These are phyloP conservation scores for Jamesozyma spencerorum DNA, from an alignment of 805 yeast species.

Conservation along the genomic window DNA sequence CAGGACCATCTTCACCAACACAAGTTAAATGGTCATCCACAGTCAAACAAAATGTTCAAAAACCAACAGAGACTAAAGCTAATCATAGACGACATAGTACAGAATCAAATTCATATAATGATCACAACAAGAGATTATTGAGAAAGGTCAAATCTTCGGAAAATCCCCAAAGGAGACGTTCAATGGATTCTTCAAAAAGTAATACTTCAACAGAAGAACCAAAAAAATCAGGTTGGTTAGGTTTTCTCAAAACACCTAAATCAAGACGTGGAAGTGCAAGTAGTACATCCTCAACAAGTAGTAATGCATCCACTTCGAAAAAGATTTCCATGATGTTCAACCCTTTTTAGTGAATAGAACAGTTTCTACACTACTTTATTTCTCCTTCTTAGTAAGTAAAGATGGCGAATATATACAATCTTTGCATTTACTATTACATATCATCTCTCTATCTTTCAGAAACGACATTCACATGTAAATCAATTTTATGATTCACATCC, in stretches of 20 bases:
- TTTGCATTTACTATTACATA: no score
- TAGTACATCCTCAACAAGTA: neutral
- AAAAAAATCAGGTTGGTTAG: constrained; percentile 10
- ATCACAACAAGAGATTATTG: constrained; percentile 5
- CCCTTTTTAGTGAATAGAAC: no score
- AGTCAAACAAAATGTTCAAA: neutral
- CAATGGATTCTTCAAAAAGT: constrained; percentile 11
- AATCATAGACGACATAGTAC: neutral
- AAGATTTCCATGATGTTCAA: no score
- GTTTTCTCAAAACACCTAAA: constrained; percentile 9
- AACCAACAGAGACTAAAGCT: neutral
- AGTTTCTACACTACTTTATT: no score
- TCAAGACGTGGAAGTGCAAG: constrained; percentile 4
- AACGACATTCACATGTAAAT: no score
- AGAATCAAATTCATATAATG: constrained; percentile 1
- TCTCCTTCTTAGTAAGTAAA: no score
- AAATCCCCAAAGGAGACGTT: constrained; percentile 6
- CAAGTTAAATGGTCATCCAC: constrained; percentile 1
- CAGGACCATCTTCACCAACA: neutral
- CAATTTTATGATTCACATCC: no score
- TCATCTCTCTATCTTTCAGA: no score
- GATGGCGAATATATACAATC: no score
- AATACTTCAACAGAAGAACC: neutral
- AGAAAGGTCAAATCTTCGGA: constrained; percentile 16
- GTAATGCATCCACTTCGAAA: no score